Evolutionary conservation across 306 rosid genomes (phyloP), one percentile per base, ranked within the genome.

Genomic region (Arachis stenosperma): DNA sequence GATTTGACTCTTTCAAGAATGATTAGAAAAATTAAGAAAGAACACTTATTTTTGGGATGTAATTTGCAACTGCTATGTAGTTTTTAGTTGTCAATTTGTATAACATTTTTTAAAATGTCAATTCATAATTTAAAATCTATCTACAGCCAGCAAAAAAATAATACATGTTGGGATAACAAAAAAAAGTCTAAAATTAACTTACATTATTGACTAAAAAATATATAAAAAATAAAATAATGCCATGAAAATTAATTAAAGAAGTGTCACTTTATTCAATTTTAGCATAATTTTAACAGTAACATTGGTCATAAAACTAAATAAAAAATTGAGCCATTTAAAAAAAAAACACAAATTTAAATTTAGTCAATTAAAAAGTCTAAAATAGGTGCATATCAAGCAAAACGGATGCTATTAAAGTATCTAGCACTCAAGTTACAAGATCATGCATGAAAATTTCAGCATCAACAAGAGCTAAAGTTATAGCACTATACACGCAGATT

Each of bases 231-330:
- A 22, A 22, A 22, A 22, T 22, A 1, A 22, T 22, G 27, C 27
- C 27, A 22, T 22, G 27, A 22, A 22, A 22, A 22, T 22, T 22
- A 22, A 22, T 96, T 93, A 93, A 63, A 93, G 91, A 71, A 93
- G 89, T 55, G 96, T 89, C 60, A 93, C 88, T 86, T 87, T 90
- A 69, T 93, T 96, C 81, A 88, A 62, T 86, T 89, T 89, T 6
- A 92, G 96, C 44, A 93, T 83, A 81, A 86, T 80, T 59, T 96
- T 97, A 83, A 59, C 97, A 96, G 53, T 97, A 93, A 69, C 96
- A 96, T 86, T 97, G 90, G 67, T 90, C 97, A 41, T 57, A 37
- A 56, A 15, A n/a, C 70, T 29, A 70, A 50, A 47, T 66, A 8
- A 67, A 9, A 70, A 50, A 3, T 44, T 51, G 60, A 51, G 2